Percentiles rank a stretch among this genome's conserved stretches.
phyloP scores from a whole-genome alignment of 83 land plant genomes.

The Diphasiastrum complanatum region DNA sequence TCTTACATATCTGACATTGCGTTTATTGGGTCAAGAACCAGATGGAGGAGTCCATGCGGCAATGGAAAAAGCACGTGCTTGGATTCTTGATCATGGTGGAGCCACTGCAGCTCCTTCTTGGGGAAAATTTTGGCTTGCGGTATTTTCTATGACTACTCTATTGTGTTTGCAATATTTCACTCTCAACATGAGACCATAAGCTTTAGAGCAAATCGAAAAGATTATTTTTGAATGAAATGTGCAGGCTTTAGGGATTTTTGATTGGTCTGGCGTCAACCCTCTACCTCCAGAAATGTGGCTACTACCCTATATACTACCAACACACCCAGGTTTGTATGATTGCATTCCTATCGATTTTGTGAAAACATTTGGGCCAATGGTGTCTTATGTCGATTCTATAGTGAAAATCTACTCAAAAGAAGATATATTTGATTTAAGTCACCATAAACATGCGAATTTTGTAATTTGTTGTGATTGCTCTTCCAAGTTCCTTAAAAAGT shows the following conservation, averaged over 20 bases:
- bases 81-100: slow-evolving; percentile 91
- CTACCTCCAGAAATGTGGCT: slow-evolving; percentile 94
- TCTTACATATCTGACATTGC: slow-evolving; percentile 69
- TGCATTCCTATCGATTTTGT: no score
- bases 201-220: no score
- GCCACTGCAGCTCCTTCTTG: slow-evolving; percentile 79
- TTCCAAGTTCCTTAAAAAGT: no score
- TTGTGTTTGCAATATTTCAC: no score
- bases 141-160: slow-evolving; percentile 23
- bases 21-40: slow-evolving; percentile 80
- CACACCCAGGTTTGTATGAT: slow-evolving; percentile 99
- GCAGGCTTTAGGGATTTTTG: slow-evolving; percentile 94
- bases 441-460: no score
- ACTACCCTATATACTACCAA: slow-evolving; percentile 71
- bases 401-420: no score
- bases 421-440: no score
- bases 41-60: slow-evolving; percentile 58
- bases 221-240: slow-evolving; percentile 9
- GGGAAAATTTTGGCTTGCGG: slow-evolving; percentile 99
- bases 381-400: no score
- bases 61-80: slow-evolving; percentile 63
- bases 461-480: no score
- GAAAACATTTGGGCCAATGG: no score
- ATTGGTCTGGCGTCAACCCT: slow-evolving; percentile 94
- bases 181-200: no score